A percentile compares a stretch with the other conserved stretches of the same genome.
Evolutionary conservation across 2,329 filamentous ascomycete genomes (phyloP).

Genomic region (Elsinoe fawcettii): DNA sequence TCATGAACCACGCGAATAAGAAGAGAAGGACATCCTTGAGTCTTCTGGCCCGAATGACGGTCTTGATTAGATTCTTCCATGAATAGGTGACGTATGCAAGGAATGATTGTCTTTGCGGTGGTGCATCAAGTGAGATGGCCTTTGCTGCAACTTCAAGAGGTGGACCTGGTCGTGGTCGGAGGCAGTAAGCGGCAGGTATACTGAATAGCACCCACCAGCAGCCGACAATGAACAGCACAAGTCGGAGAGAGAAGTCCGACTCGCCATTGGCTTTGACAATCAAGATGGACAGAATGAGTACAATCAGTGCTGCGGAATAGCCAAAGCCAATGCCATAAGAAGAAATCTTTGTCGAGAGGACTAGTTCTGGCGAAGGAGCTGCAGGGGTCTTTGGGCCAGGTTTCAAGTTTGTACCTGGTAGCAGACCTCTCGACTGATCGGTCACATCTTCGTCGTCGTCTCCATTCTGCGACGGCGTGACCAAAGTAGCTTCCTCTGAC

Average conservation of each 20-base stretch:
- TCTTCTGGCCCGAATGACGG: slow-evolving; percentile 63
- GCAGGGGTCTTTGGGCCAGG: slow-evolving; percentile 22
- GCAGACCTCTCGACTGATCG: slow-evolving; percentile 32
- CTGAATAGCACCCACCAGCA: slow-evolving; percentile 91
- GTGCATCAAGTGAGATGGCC: neutral
- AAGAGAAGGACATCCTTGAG: slow-evolving; percentile 70
- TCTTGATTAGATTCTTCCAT: slow-evolving; percentile 80
- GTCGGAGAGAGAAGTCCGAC: slow-evolving; percentile 73
- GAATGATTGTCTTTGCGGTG: slow-evolving; percentile 40
- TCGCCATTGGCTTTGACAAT: slow-evolving; percentile 66
- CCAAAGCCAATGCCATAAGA: slow-evolving; percentile 90
- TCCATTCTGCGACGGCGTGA: neutral
- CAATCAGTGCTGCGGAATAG: slow-evolving; percentile 75
- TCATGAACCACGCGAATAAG: slow-evolving; percentile 83
- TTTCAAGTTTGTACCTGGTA: slow-evolving; percentile 24
- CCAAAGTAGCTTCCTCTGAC: neutral
- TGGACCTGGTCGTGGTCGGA: slow-evolving; percentile 81
- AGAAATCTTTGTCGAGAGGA: slow-evolving; percentile 82
- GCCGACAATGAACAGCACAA: slow-evolving; percentile 81
- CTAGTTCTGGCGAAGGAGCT: slow-evolving; percentile 57
- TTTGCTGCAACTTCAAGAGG: slow-evolving; percentile 41
- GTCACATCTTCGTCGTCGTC: slow-evolving; percentile 22
- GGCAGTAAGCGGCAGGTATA: slow-evolving; percentile 77
- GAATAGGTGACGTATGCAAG: slow-evolving; percentile 69
- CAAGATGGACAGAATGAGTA: slow-evolving; percentile 74